Evolutionary conservation across 2,329 filamentous ascomycete species (phyloP), one percentile per base, ranked within the genome.

Genomic region (Ustilaginoidea virens): DNA sequence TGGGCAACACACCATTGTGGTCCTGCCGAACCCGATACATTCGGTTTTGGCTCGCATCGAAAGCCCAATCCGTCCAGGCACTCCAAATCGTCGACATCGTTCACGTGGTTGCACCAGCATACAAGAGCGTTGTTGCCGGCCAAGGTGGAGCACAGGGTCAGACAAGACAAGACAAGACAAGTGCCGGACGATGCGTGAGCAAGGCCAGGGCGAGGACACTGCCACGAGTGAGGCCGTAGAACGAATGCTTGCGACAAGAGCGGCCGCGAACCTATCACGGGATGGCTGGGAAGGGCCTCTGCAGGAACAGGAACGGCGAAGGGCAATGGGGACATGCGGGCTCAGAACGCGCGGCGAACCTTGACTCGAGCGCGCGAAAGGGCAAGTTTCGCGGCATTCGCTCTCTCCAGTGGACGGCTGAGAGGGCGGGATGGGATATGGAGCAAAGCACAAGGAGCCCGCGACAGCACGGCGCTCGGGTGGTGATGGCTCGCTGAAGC

Each of bases 11-110:
- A 34, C 33, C 29, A 17, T 30, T 18, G 7, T 18, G 10, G 17
- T 34, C 30, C 27, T 43, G 42, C 20, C 44, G 38, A 30, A 46
- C 41, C 13, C 45, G 40, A 33, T 42, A 44, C 27, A 36, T 38
- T 7, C 35, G 27, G 15, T 34, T 25, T 15, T 32, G 31, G 9
- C 28, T 27, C 25, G 34, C 34, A 30, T 45, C 41, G 32, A 34
- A 38, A 23, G 31, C 37, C 45, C 44, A 47, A 17, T 42, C 38
- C 13, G 44, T 45, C 43, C 41, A 47, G 17, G 33, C 33, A 24
- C 41, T 38, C 43, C 42, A 47, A 22, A 34, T 6, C 14, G 23
- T 7, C 18, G 21, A 18, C 33, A 34, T 34, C 12, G 20, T 34
- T 23, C 22, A 9, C 21, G 20, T 17, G 18, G 18, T 17, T 7